phyloP scores from a whole-genome alignment of 2,329 filamentous ascomycete species.

The Aureobasidium namibiae region DNA sequence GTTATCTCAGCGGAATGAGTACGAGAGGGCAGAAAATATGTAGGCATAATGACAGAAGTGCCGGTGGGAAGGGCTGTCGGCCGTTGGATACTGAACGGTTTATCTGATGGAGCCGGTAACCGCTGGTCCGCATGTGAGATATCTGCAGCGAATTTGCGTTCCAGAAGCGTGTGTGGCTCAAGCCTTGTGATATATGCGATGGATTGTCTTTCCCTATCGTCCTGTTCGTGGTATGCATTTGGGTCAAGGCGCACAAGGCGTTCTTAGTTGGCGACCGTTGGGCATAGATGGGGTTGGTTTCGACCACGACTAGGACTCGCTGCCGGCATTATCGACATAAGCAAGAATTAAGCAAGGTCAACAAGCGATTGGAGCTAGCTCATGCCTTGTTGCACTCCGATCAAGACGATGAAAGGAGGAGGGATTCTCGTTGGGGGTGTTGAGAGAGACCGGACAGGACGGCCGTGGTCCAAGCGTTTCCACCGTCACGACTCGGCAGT shows the following conservation, averaged over 20 bases:
- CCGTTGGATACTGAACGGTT: slow-evolving; percentile 7
- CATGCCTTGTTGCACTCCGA: no score
- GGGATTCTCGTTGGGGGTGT: no score
- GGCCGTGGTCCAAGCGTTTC: background rate
- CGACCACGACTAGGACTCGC: background rate
- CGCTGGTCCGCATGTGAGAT: background rate
- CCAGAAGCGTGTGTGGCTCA: background rate
- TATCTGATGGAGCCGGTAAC: background rate
- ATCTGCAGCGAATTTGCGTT: no score
- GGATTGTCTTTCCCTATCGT: background rate
- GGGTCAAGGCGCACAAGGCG: background rate
- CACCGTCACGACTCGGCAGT: background rate
- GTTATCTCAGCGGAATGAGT: background rate
- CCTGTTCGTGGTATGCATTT: background rate
- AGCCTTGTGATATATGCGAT: background rate
- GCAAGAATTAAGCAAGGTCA: background rate
- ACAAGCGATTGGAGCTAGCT: no score
- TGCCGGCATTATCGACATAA: background rate
- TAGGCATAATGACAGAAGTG: background rate
- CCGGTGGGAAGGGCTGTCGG: background rate
- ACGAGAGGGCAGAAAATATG: background rate
- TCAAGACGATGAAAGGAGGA: no score
- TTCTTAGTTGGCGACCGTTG: background rate
- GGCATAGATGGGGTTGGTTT: background rate
- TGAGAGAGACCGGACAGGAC: background rate